These are phyloP conservation scores for Grigorovia transvaalensis DNA, from an alignment of 805 yeast genomes.

Conservation along the genomic window DNA sequence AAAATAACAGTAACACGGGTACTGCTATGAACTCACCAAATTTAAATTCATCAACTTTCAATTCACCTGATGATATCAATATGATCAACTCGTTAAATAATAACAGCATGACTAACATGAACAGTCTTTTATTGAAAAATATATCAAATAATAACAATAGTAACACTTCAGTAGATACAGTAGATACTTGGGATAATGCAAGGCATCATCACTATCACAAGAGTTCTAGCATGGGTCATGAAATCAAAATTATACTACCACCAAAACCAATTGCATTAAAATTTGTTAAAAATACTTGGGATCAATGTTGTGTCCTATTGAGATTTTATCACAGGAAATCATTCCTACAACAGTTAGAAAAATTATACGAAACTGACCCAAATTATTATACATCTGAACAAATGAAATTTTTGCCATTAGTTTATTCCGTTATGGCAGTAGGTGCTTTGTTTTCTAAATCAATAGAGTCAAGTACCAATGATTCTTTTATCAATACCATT, in stretches of 20 bases:
- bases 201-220: not conserved
- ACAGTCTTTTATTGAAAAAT: not conserved
- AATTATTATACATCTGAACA: slow-evolving; percentile 65
- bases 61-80: not conserved
- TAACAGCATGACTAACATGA: slow-evolving; percentile 9
- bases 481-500: not conserved
- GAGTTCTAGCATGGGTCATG: slow-evolving; percentile 27
- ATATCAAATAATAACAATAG: slow-evolving; percentile 2
- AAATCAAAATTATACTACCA: slow-evolving; percentile 62
- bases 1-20: slow-evolving; percentile 1
- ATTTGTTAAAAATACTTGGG: slow-evolving; percentile 72
- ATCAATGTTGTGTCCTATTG: slow-evolving; percentile 73
- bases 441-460: slow-evolving; percentile 61
- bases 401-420: slow-evolving; percentile 68
- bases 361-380: slow-evolving; percentile 70
- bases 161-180: slow-evolving; percentile 1
- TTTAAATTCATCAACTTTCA: not conserved
- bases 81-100: slow-evolving; percentile 6
- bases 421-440: slow-evolving; percentile 77
- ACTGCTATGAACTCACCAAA: not conserved
- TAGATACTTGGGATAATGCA: slow-evolving; percentile 1
- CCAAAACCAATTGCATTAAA: slow-evolving; percentile 64
- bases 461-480: slow-evolving; percentile 1
- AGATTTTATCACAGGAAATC: slow-evolving; percentile 83
- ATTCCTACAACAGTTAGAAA: slow-evolving; percentile 62